These are phyloP conservation scores for Podospora conica DNA, from an alignment of 495 filamentous ascomycete species.

Conservation along the genomic window DNA sequence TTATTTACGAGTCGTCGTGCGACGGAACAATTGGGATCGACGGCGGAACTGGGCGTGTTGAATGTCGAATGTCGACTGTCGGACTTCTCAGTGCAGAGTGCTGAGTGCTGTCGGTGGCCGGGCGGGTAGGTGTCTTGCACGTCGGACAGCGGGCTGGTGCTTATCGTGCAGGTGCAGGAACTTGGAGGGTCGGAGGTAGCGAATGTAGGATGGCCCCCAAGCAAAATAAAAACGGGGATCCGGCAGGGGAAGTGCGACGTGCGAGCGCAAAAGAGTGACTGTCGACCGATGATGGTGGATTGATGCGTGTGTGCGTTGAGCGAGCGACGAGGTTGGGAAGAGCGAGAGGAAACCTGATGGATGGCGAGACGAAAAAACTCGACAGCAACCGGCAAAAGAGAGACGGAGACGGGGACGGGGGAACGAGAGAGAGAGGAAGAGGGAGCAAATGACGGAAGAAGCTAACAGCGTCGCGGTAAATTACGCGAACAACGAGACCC, in stretches of 20 bases:
- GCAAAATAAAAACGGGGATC: background rate
- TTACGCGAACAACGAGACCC: constrained; percentile 8
- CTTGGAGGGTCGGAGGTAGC: constrained; percentile 10
- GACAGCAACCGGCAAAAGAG: constrained; percentile 4
- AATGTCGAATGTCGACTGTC: background rate
- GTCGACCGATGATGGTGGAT: constrained; percentile 7
- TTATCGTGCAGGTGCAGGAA: constrained; percentile 7
- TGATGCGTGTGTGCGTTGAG: background rate
- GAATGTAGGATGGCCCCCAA: constrained; percentile 10
- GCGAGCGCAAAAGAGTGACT: constrained; percentile 9
- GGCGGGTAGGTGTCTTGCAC: background rate
- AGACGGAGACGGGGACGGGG: constrained; percentile 4
- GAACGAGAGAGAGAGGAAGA: constrained; percentile 1
- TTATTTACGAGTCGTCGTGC: background rate
- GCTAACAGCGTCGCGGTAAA: constrained; percentile 13
- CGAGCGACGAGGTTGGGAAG: background rate
- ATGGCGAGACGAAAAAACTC: constrained; percentile 11
- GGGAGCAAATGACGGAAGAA: constrained; percentile 22
- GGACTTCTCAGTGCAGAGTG: too few relatives aligned
- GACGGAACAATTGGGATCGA: background rate
- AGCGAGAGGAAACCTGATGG: background rate
- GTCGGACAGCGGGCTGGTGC: background rate
- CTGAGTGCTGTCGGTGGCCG: background rate
- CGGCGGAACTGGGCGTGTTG: background rate
- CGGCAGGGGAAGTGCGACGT: background rate